Conservation (phyloP, 176 grass and related monocot genomes). For the Pharus latifolius region DNA sequence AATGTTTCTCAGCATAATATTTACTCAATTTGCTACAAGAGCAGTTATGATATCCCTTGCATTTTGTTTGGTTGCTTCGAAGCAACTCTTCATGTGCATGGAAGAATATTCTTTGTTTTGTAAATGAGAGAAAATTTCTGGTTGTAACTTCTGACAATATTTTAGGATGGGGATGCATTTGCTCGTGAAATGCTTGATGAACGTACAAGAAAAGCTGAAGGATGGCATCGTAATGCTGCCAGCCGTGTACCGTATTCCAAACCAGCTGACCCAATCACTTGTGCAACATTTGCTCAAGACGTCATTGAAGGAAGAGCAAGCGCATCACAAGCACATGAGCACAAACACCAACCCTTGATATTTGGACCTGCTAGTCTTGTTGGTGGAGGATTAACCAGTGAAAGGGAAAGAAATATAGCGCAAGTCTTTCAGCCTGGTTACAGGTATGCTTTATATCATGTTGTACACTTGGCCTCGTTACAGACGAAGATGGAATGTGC, state of each 20-base stretch:
- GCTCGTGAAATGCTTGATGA: constrained; percentile 79
- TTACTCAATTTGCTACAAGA: background rate
- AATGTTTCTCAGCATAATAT: background rate
- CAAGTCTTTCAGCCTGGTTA: constrained; percentile 93
- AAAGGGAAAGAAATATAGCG: constrained; percentile 70
- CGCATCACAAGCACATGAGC: constrained; percentile 75
- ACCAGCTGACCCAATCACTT: constrained; percentile 88
- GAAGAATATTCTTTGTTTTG: background rate
- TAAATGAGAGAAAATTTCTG: background rate
- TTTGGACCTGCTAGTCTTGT: constrained; percentile 87
- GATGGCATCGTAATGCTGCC: constrained; percentile 79
- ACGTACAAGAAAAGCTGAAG: constrained; percentile 51
- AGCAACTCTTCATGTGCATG: background rate
- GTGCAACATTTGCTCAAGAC: constrained; percentile 93
- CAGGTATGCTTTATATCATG: constrained; percentile 38
- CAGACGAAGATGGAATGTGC: background rate
- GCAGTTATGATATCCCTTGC: background rate
- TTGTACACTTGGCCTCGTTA: background rate
- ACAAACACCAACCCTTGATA: constrained; percentile 93
- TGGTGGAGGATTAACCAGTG: constrained; percentile 50
- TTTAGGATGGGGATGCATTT: constrained; percentile 63
- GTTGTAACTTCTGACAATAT: background rate
- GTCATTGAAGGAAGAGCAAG: constrained; percentile 89
- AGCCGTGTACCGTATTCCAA: constrained; percentile 46
- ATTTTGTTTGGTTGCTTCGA: background rate